Conservation (phyloP, 228 moss, liverwort and hornwort species). For the Sphagnum fallax region DNA sequence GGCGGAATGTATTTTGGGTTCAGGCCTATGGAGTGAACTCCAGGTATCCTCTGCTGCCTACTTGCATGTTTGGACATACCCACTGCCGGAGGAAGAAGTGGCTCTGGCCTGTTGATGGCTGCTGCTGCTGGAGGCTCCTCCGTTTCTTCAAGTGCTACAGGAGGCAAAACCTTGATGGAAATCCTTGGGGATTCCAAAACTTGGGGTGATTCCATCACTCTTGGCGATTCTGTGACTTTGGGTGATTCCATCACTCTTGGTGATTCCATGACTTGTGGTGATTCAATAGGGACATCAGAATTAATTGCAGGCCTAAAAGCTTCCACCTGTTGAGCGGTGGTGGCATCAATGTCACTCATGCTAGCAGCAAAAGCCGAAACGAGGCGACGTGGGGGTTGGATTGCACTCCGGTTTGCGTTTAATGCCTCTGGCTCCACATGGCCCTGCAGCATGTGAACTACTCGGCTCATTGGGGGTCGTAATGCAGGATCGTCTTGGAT, state of each 20-base stretch:
- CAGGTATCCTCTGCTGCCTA: constrained; percentile 17
- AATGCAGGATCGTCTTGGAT: constrained; percentile 58
- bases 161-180: constrained; percentile 8
- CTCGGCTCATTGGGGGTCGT: constrained; percentile 58
- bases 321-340: constrained; percentile 1
- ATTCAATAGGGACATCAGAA: constrained; percentile 1
- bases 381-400: constrained; percentile 52
- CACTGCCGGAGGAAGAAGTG: no score
- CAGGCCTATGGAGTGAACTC: constrained; percentile 25
- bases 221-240: constrained; percentile 9
- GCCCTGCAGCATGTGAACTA: constrained; percentile 62
- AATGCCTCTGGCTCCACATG: constrained; percentile 56
- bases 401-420: constrained; percentile 52
- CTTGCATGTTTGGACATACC: constrained; percentile 12
- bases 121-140: constrained; percentile 5
- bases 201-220: constrained; percentile 1
- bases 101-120: no score
- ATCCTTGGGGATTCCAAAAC: constrained; percentile 7
- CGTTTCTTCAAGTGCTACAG: constrained; percentile 22
- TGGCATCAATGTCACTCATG: constrained; percentile 41
- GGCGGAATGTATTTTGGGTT: constrained; percentile 48
- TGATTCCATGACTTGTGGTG: constrained; percentile 28
- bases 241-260: constrained; percentile 5
- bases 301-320: constrained; percentile 13
- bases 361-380: constrained; percentile 59